Percentiles rank a stretch among this genome's conserved stretches.
These are phyloP conservation scores for Pleurotus sapidus DNA, from an alignment of 768 basidiomycete species.

Conservation along the genomic window DNA sequence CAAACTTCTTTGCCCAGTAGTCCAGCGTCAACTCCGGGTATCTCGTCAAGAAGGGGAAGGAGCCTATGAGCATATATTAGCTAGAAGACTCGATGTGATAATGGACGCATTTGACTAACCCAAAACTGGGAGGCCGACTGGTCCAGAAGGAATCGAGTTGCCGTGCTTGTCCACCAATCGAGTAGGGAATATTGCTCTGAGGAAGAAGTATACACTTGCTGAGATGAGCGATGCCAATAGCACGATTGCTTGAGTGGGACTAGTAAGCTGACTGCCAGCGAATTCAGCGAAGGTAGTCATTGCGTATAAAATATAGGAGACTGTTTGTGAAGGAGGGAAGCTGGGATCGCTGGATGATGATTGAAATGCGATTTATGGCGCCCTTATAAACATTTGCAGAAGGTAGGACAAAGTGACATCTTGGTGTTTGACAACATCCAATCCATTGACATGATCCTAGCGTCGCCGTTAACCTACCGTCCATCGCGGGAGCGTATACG, in stretches of 20 bases:
- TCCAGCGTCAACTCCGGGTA: conserved; percentile 42
- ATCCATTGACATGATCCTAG: neutral
- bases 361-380: neutral
- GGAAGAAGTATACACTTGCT: conserved; percentile 18
- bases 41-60: conserved; percentile 35
- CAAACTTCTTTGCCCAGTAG: conserved; percentile 40
- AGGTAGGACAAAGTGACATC: neutral
- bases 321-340: neutral
- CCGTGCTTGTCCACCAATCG: conserved; percentile 13
- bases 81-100: neutral
- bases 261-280: conserved; percentile 7
- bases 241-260: conserved; percentile 6
- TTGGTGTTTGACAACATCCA: neutral
- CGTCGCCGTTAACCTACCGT: neutral
- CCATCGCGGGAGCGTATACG: neutral
- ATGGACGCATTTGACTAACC: conserved; percentile 11
- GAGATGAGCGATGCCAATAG: conserved; percentile 21
- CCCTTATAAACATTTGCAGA: neutral
- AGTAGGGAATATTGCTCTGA: neutral
- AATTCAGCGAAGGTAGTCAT: conserved; percentile 3
- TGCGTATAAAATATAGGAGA: neutral
- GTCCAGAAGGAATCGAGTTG: conserved; percentile 19
- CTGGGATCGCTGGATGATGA: neutral
- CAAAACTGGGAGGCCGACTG: conserved; percentile 18
- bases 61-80: conserved; percentile 16